A percentile compares a stretch with the other conserved stretches of the same genome.
phyloP scores from a whole-genome alignment of 116 monocot genomes.

The Trichopus zeylanicus region DNA sequence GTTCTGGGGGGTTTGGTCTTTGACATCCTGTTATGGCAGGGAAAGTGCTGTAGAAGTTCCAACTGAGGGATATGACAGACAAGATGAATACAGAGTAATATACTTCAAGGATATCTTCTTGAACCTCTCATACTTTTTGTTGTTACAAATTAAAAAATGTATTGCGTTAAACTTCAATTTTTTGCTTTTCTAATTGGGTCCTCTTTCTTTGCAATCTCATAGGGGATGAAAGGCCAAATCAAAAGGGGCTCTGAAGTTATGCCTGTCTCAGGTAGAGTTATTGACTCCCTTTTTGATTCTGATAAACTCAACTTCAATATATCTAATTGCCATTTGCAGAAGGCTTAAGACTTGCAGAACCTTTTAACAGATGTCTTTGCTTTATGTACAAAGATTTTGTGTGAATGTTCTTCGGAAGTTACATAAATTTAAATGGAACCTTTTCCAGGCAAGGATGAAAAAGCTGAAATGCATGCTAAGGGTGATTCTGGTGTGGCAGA shows the following conservation, averaged over 20 bases:
- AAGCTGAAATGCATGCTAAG: not conserved
- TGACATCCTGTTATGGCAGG: too few species aligned
- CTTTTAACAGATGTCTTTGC: too few species aligned
- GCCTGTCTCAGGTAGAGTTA: constrained; percentile 13
- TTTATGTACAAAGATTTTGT: too few species aligned
- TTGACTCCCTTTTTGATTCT: not conserved
- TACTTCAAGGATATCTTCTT: not conserved
- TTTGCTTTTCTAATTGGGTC: not conserved
- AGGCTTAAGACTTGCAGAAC: too few species aligned
- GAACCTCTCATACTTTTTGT: not conserved
- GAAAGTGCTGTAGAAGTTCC: constrained; percentile 45
- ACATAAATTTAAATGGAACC: too few species aligned
- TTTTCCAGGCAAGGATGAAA: constrained; percentile 15
- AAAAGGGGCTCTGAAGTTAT: constrained; percentile 15
- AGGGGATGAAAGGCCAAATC: constrained; percentile 11
- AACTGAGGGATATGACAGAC: constrained; percentile 49
- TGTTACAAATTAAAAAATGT: not conserved
- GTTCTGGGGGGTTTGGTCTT: not conserved
- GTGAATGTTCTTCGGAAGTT: not conserved
- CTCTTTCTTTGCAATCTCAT: too few species aligned
- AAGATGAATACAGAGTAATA: constrained; percentile 32
- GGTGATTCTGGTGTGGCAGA: constrained; percentile 10
- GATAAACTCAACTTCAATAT: too few species aligned
- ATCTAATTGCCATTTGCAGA: not conserved
- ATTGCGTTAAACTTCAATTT: not conserved